Percentiles rank a stretch among this genome's conserved stretches.
phyloP scores from a whole-genome alignment of 179 eudicot genomes.

The Beta macrorhiza region DNA sequence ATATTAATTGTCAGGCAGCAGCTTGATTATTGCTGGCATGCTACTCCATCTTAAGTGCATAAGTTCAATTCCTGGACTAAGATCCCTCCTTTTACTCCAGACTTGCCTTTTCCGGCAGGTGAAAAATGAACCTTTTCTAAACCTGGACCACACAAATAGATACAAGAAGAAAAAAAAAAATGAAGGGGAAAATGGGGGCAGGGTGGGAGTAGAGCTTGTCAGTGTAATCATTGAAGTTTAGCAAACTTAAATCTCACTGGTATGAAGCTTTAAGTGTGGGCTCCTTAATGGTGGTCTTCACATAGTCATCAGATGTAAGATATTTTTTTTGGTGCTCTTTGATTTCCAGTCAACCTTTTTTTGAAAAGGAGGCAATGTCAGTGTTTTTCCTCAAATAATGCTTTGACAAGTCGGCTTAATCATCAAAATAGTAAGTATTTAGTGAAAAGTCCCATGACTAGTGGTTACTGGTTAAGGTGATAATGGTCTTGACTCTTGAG shows the following conservation, averaged over 20 bases:
- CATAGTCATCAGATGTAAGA: constrained; percentile 18
- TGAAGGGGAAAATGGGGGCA: neutral
- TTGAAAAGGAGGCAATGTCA: constrained; percentile 6
- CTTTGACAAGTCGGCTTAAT: neutral
- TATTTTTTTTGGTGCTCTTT: constrained; percentile 10
- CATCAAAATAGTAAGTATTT: neutral
- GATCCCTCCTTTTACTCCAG: constrained; percentile 20
- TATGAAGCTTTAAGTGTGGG: constrained; percentile 20
- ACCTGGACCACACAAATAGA: constrained; percentile 27
- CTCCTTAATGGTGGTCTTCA: constrained; percentile 17
- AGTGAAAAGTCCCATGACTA: neutral
- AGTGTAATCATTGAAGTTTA: constrained; percentile 29
- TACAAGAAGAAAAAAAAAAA: neutral
- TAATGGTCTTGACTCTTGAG: no score
- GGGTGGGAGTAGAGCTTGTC: constrained; percentile 16
- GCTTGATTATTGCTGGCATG: constrained; percentile 20
- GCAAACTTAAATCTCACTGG: constrained; percentile 11
- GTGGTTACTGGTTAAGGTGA: neutral
- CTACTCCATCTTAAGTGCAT: constrained; percentile 2
- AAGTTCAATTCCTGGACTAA: constrained; percentile 16
- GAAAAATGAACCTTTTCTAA: constrained; percentile 9
- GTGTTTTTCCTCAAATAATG: constrained; percentile 10
- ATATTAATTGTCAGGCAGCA: neutral
- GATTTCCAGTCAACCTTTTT: constrained; percentile 14
- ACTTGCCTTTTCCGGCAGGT: constrained; percentile 28